Percentiles rank a stretch among this genome's conserved stretches.
These are phyloP conservation scores for Ploettnerulaceae sp. DNA, from an alignment of 2,329 filamentous ascomycete species.

Conservation along the genomic window DNA sequence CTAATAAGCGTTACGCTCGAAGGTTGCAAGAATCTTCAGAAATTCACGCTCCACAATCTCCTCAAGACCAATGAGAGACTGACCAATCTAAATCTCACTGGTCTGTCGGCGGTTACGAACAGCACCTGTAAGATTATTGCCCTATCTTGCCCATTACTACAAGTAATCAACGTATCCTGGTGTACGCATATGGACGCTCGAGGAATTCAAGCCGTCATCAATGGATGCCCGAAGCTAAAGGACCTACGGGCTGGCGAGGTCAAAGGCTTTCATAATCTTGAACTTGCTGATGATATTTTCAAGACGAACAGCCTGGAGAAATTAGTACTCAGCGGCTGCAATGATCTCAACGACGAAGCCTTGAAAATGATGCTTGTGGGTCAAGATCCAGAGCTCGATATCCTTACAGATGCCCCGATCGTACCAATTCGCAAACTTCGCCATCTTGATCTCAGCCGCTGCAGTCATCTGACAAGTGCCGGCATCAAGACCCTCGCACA, in stretches of 20 bases:
- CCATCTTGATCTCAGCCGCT: conserved; percentile 81
- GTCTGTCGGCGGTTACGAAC: conserved; percentile 74
- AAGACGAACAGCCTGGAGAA: conserved; percentile 75
- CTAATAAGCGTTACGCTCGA: conserved; percentile 84
- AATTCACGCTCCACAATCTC: conserved; percentile 71
- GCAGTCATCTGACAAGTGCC: conserved; percentile 64
- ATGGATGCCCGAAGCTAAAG: conserved; percentile 65
- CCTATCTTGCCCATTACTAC: conserved; percentile 72
- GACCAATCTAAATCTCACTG: conserved; percentile 81
- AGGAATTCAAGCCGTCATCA: conserved; percentile 68
- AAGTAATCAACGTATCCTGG: conserved; percentile 87
- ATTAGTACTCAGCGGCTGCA: conserved; percentile 76
- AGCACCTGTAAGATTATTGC: conserved; percentile 82
- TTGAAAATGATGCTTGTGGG: conserved; percentile 74
- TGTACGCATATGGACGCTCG: conserved; percentile 79
- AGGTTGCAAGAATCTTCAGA: conserved; percentile 80
- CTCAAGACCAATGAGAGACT: conserved; percentile 69
- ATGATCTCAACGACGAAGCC: conserved; percentile 69
- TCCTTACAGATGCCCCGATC: conserved; percentile 69
- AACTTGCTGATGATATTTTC: conserved; percentile 71
- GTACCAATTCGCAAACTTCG: conserved; percentile 74
- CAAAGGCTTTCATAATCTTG: conserved; percentile 68
- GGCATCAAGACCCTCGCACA: conserved; percentile 69
- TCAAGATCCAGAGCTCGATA: conserved; percentile 69
- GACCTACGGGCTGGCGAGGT: conserved; percentile 83